These are phyloP conservation scores for Cladosporium sp. DNA, from an alignment of 2,329 filamentous ascomycete species.

Conservation along the genomic window DNA sequence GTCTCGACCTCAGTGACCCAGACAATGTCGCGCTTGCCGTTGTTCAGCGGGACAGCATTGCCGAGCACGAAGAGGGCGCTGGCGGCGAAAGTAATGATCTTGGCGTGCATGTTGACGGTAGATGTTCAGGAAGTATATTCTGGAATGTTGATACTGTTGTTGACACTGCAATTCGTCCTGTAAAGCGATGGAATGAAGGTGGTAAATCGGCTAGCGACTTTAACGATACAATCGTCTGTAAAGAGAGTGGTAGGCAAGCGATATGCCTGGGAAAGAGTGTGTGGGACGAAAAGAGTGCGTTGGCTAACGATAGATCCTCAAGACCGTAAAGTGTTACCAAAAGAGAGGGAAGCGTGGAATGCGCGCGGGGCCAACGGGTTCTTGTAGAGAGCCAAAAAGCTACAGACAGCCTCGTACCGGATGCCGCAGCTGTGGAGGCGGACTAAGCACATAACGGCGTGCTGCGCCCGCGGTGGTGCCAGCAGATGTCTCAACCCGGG, in stretches of 20 bases:
- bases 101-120: slow-evolving; percentile 27
- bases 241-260: slow-evolving; percentile 10
- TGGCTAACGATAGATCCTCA: slow-evolving; percentile 11
- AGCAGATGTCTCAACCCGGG: slow-evolving; percentile 11
- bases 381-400: slow-evolving; percentile 3
- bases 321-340: slow-evolving; percentile 13
- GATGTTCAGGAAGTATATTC: not conserved
- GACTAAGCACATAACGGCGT: not conserved
- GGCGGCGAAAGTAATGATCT: slow-evolving; percentile 25
- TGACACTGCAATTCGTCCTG: slow-evolving; percentile 9
- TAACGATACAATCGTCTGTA: slow-evolving; percentile 5
- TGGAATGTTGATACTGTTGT: not conserved
- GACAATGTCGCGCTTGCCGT: slow-evolving; percentile 41
- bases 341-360: slow-evolving; percentile 7
- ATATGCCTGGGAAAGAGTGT: slow-evolving; percentile 11
- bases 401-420: not conserved
- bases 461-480: slow-evolving; percentile 6
- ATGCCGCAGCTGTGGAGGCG: slow-evolving; percentile 2
- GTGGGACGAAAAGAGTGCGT: slow-evolving; percentile 12
- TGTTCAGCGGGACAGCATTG: slow-evolving; percentile 29
- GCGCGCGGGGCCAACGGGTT: slow-evolving; percentile 7
- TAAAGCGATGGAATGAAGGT: not conserved
- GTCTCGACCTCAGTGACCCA: slow-evolving; percentile 48
- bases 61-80: slow-evolving; percentile 27
- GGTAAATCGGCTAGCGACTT: slow-evolving; percentile 12